Percentiles rank a stretch among this genome's conserved stretches.
Evolutionary conservation across 345 rosid genomes (phyloP).

Genomic region (Gossypium arboreum): DNA sequence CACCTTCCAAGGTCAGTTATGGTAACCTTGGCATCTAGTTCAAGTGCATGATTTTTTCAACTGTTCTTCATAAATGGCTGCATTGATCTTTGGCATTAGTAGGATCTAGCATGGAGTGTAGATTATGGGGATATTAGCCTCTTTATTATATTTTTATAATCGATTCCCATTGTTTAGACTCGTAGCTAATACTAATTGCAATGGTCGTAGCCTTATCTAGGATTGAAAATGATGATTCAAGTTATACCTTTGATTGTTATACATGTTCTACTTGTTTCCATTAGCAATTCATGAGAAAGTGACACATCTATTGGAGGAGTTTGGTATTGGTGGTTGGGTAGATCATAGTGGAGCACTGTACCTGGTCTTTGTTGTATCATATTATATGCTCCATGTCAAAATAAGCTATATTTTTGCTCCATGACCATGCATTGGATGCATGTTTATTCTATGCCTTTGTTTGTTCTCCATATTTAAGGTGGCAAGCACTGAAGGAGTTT

Average conservation of each 20-base stretch:
- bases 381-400: not conserved
- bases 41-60: not conserved
- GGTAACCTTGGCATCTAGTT: not conserved
- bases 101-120: not conserved
- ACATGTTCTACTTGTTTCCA: not conserved
- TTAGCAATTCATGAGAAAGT: not conserved
- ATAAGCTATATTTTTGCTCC: not conserved
- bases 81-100: not conserved
- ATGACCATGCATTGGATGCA: not conserved
- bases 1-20: slow-evolving; percentile 58
- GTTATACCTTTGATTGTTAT: not conserved
- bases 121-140: not conserved
- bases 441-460: not conserved
- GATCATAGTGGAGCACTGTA: not conserved
- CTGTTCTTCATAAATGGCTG: not conserved
- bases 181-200: not conserved
- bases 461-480: not conserved
- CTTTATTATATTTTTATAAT: not conserved
- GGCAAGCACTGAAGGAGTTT: not conserved
- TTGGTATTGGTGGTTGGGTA: not conserved
- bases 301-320: not conserved
- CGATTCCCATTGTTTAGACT: not conserved
- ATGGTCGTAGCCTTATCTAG: not conserved
- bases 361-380: not conserved
- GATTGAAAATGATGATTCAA: not conserved